phyloP scores from a whole-genome alignment of 495 filamentous ascomycete genomes.

The Cryomyces minteri region DNA sequence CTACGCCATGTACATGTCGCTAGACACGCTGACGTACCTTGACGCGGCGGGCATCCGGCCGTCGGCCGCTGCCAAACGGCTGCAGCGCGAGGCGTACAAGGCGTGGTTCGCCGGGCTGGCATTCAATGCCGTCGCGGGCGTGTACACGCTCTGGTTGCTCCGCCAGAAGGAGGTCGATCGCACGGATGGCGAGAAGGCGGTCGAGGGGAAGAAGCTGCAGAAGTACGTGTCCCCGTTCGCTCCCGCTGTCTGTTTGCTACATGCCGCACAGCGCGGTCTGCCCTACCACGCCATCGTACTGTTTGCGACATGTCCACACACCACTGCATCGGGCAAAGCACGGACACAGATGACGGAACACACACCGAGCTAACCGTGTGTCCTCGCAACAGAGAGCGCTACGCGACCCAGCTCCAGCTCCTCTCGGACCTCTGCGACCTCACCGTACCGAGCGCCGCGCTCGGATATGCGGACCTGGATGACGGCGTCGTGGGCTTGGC shows the following conservation, averaged over 20 bases:
- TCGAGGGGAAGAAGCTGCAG: slow-evolving; percentile 79
- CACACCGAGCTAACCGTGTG: not conserved
- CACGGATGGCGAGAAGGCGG: slow-evolving; percentile 81
- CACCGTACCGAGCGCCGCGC: slow-evolving; percentile 50
- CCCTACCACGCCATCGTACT: not conserved
- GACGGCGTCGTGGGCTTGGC: slow-evolving; percentile 86
- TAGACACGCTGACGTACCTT: slow-evolving; percentile 56
- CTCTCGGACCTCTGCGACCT: slow-evolving; percentile 81
- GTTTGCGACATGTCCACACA: too few relatives aligned
- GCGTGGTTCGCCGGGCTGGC: slow-evolving; percentile 67
- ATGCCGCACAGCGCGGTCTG: too few relatives aligned
- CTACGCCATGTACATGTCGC: slow-evolving; percentile 71
- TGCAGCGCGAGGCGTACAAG: slow-evolving; percentile 58
- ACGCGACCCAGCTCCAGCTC: slow-evolving; percentile 59
- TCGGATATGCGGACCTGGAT: slow-evolving; percentile 57
- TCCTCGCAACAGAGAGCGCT: slow-evolving; percentile 41
- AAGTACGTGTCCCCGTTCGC: slow-evolving; percentile 33
- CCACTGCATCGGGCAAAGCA: too few relatives aligned
- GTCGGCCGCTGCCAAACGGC: slow-evolving; percentile 40
- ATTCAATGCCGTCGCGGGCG: slow-evolving; percentile 56
- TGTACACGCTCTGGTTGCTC: slow-evolving; percentile 58
- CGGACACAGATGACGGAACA: not conserved
- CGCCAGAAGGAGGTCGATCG: slow-evolving; percentile 46
- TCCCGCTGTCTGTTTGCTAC: not conserved
- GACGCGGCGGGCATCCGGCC: slow-evolving; percentile 57